phyloP scores from a whole-genome alignment of 257 asterid species.

The Solanum arcanum region DNA sequence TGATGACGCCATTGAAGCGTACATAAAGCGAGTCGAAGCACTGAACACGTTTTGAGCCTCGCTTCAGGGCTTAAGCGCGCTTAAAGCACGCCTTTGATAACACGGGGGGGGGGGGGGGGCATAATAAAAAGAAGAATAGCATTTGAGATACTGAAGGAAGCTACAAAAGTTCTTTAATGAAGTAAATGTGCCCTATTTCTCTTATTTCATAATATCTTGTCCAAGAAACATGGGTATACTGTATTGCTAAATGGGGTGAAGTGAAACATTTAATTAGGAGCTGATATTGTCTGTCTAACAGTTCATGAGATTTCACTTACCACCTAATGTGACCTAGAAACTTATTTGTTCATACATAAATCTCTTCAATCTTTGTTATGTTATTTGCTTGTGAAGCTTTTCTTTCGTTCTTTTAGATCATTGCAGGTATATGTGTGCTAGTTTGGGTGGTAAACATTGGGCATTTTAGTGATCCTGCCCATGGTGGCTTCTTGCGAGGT shows the following conservation, averaged over 20 bases:
- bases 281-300: background rate
- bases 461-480: slow-evolving; percentile 94
- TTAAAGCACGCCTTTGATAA: too few species aligned
- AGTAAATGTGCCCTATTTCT: background rate
- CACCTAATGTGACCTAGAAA: background rate
- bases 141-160: background rate
- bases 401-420: slow-evolving; percentile 56
- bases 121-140: background rate
- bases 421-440: slow-evolving; percentile 92
- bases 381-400: slow-evolving; percentile 11
- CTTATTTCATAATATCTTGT: background rate
- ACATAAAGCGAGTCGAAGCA: too few species aligned
- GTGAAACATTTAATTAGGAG: background rate
- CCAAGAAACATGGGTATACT: background rate
- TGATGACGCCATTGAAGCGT: too few species aligned
- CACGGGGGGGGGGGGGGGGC: too few species aligned
- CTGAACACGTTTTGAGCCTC: too few species aligned
- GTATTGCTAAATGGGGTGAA: background rate
- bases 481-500: slow-evolving; percentile 91
- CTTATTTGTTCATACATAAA: background rate
- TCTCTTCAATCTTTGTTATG: background rate
- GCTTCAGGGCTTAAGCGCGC: too few species aligned
- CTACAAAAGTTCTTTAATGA: background rate
- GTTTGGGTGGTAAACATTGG: slow-evolving; percentile 99
- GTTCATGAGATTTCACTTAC: background rate